Base-by-base conservation (phyloP, 1,139 yeast genomes). In the Lodderomyces orthopsilosis region DNA sequence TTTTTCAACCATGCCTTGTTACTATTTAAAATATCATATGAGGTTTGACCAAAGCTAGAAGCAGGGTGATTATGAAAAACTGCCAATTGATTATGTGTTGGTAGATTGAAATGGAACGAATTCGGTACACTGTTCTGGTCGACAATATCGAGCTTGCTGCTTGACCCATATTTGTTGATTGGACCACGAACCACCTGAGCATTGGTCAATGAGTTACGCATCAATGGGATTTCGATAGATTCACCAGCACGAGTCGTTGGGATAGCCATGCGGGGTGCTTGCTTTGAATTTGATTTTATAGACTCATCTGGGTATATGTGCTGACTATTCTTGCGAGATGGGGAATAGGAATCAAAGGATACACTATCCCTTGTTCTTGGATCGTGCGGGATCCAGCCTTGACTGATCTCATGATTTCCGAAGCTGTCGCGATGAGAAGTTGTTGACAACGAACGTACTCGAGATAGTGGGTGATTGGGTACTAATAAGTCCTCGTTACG, bases 191-290 rank as follows among this genome's bases (percentile, higher is more conserved):
- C 24, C 1, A 43, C 40, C 35, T 38, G 45, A 9, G 48, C 40
- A 35, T 41, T 46, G 13, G 54, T 54, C 54, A 51, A 57, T 6
- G 63, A 56, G 26, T 59, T 63, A 48, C 64, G 61, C 13, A 70
- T 58, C 1, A 78, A 74, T 1, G 87, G 84, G 18, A 86, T 85
- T 56, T 86, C 94, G 5, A 86, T 78, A 0, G 93, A 77, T 53
- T 83, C 94, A 2, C 95, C 95, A 27, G 80, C 77, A 46, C 90
- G 65, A 0, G 94, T 85, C 0, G 95, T 86, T 0, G 95, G 93
- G 34, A 87, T 87, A 0, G 95, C 87, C 83, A 87, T 80, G 54
- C 75, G 76, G 1, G 91, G 93, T 0, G 91, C 84, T 2, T 84
- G 86, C 7, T 81, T 76, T 2, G 85, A 82, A 42, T 55, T 55